Conservation (phyloP, 192 early-diverging fungal genomes). For the Coemansia guatemalensis region DNA sequence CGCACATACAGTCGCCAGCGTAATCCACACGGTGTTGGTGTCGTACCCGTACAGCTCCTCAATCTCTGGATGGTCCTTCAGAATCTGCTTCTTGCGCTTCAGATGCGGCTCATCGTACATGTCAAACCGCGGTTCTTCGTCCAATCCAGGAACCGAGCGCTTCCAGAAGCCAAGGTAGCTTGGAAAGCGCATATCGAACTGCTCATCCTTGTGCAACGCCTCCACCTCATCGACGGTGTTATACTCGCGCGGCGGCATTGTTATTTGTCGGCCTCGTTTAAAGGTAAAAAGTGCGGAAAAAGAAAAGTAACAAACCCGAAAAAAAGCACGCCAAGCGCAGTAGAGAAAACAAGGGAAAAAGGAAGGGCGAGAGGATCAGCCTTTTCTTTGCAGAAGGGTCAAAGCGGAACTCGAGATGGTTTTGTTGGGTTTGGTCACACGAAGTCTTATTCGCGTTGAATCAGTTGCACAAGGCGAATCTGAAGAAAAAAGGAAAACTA, state of each 20-base stretch:
- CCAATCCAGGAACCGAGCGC: slow-evolving; percentile 69
- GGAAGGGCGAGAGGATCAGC: neutral
- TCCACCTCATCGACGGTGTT: slow-evolving; percentile 26
- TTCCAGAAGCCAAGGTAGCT: slow-evolving; percentile 81
- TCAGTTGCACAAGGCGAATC: too few species aligned
- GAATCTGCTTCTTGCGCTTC: slow-evolving; percentile 86
- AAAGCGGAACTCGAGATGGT: neutral
- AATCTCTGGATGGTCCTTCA: slow-evolving; percentile 86
- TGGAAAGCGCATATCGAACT: slow-evolving; percentile 70
- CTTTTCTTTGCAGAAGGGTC: neutral
- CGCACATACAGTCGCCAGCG: slow-evolving; percentile 60
- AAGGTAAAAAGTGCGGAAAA: neutral
- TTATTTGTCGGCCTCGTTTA: neutral
- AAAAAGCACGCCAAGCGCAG: neutral
- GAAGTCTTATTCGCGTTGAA: too few species aligned
- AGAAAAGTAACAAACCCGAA: neutral
- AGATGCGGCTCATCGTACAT: slow-evolving; percentile 93
- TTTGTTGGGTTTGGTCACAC: too few species aligned
- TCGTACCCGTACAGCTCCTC: slow-evolving; percentile 82
- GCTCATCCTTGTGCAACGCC: slow-evolving; percentile 48
- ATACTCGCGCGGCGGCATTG: slow-evolving; percentile 40
- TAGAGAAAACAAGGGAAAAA: neutral
- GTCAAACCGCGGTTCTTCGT: slow-evolving; percentile 78
- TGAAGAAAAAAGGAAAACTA: too few species aligned
- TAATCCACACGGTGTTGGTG: slow-evolving; percentile 74